phyloP scores from a whole-genome alignment of 1,284 basidiomycete genomes.

The Ustilago loliicola region DNA sequence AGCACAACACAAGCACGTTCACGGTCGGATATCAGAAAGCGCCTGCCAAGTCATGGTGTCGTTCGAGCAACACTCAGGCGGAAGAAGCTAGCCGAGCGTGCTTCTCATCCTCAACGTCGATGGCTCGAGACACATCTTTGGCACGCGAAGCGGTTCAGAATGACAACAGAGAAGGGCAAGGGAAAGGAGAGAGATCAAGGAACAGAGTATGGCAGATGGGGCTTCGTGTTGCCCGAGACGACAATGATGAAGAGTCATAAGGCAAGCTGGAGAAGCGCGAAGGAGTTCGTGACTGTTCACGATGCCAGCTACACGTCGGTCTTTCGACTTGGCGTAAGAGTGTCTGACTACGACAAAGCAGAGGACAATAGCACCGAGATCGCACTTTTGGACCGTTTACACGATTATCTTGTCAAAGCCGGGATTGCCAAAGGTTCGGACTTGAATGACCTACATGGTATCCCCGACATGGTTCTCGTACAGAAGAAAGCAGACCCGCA shows the following conservation, averaged over 20 bases:
- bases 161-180: constrained; percentile 62
- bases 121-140: constrained; percentile 70
- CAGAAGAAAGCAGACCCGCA: background rate
- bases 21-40: constrained; percentile 54
- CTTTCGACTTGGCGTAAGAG: constrained; percentile 39
- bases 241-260: constrained; percentile 65
- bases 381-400: background rate
- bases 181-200: constrained; percentile 50
- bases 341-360: background rate
- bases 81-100: constrained; percentile 46
- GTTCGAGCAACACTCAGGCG: constrained; percentile 48
- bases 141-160: constrained; percentile 69
- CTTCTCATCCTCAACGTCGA: constrained; percentile 40
- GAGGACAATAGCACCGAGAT: background rate
- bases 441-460: background rate
- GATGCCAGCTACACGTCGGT: constrained; percentile 63
- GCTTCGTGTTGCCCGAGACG: constrained; percentile 63
- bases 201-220: constrained; percentile 48
- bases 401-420: background rate
- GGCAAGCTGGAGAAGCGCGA: constrained; percentile 55
- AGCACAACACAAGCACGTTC: constrained; percentile 61
- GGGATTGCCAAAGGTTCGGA: constrained; percentile 13
- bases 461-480: constrained; percentile 19
- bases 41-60: constrained; percentile 51
- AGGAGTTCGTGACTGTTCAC: constrained; percentile 48